Evolutionary conservation across 163 green algal genomes (phyloP).

Genomic region (Scenedesmus sp.): DNA sequence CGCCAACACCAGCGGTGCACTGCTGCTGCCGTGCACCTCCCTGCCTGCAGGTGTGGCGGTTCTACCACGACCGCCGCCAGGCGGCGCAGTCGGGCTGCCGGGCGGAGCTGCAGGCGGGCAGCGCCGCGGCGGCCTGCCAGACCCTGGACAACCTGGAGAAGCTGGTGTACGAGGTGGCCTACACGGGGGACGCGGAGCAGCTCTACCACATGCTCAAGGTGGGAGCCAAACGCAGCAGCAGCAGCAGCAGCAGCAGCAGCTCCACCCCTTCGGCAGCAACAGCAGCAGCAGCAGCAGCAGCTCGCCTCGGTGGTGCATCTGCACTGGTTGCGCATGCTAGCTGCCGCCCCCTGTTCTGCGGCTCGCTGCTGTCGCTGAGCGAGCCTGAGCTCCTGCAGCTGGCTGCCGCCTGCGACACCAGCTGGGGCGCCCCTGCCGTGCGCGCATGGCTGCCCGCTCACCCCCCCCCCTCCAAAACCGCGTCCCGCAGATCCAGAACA

Average conservation of each 20-base stretch:
- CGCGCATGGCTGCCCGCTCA: too few relatives aligned
- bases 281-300: too few relatives aligned
- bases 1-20: not conserved
- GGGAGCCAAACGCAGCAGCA: not conserved
- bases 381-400: not conserved
- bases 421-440: too few relatives aligned
- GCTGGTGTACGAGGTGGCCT: conserved; percentile 49
- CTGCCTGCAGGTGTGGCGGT: conserved; percentile 14
- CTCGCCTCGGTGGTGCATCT: too few relatives aligned
- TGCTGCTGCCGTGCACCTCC: not conserved
- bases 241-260: not conserved
- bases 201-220: conserved; percentile 51
- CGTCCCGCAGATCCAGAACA: conserved; percentile 19
- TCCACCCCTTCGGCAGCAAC: not conserved
- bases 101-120: conserved; percentile 32
- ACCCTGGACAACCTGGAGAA: conserved; percentile 50
- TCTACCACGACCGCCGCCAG: conserved; percentile 24
- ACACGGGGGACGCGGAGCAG: conserved; percentile 35
- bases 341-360: not conserved
- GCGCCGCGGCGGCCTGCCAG: conserved; percentile 5
- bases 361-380: not conserved
- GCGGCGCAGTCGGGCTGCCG: too few relatives aligned
- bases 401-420: not conserved
- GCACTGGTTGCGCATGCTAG: not conserved
- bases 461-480: not conserved